Evolutionary conservation across 1,284 basidiomycete species (phyloP).

Genomic region (Pholiota adiposa): DNA sequence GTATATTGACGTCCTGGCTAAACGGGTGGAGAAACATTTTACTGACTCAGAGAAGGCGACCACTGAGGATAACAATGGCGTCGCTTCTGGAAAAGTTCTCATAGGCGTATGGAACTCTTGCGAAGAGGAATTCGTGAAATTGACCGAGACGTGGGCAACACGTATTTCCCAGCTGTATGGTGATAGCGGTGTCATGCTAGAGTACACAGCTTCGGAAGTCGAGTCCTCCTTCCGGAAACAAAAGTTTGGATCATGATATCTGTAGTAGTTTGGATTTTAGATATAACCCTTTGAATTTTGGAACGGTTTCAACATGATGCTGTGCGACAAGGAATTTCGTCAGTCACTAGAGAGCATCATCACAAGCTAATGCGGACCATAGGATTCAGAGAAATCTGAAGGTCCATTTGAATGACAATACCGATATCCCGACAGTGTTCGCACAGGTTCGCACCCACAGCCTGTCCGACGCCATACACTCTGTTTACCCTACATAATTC

Average conservation of each 20-base stretch:
- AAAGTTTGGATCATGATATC: conserved; percentile 46
- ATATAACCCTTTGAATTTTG: too few relatives aligned
- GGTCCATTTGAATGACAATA: not conserved
- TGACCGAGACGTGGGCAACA: conserved; percentile 71
- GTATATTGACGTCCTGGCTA: conserved; percentile 83
- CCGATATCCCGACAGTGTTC: not conserved
- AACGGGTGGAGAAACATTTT: conserved; percentile 96
- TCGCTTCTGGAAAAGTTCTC: conserved; percentile 70
- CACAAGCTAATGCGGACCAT: too few relatives aligned
- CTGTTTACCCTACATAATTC: too few relatives aligned
- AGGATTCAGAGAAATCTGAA: too few relatives aligned
- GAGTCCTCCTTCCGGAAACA: conserved; percentile 78
- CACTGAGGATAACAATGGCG: conserved; percentile 59
- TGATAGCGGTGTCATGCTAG: conserved; percentile 70
- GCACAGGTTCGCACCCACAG: not conserved
- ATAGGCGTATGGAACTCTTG: conserved; percentile 88
- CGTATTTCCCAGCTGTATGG: conserved; percentile 80
- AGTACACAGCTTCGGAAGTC: conserved; percentile 79
- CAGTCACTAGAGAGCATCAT: too few relatives aligned
- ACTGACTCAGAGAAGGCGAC: conserved; percentile 74
- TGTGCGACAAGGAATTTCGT: too few relatives aligned
- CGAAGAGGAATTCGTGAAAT: conserved; percentile 77
- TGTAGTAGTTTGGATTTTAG: not conserved
- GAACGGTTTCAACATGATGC: too few relatives aligned
- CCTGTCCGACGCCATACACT: not conserved